Conservation (phyloP, 306 rosid species). For the Vigna radiata region DNA sequence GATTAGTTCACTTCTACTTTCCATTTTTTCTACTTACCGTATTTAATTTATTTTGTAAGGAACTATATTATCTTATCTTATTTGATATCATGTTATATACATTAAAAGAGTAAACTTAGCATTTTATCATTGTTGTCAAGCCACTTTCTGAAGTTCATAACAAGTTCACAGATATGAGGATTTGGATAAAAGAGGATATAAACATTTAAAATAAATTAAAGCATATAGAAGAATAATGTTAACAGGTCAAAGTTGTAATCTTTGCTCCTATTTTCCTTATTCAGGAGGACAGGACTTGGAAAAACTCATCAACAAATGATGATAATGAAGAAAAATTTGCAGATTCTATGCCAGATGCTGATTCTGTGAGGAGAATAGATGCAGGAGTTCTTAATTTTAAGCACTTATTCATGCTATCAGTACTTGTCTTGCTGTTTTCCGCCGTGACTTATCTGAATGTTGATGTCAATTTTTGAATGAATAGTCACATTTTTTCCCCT, state of each 20-base stretch:
- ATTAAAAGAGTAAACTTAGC: not conserved
- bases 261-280: slow-evolving; percentile 32
- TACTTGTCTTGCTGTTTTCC: slow-evolving; percentile 62
- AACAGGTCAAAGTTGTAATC: slow-evolving; percentile 17
- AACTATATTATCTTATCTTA: not conserved
- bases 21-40: not conserved
- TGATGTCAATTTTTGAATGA: slow-evolving; percentile 40
- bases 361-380: slow-evolving; percentile 76
- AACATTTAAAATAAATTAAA: slow-evolving; percentile 14
- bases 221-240: slow-evolving; percentile 13
- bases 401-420: slow-evolving; percentile 51
- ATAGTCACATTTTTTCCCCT: not conserved
- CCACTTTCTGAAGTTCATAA: slow-evolving; percentile 9
- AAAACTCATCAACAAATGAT: slow-evolving; percentile 45
- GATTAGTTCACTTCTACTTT: slow-evolving; percentile 4
- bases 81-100: slow-evolving; percentile 3
- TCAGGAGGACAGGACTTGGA: slow-evolving; percentile 53
- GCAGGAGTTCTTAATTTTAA: slow-evolving; percentile 67
- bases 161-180: not conserved
- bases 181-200: slow-evolving; percentile 12
- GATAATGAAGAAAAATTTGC: slow-evolving; percentile 40
- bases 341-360: slow-evolving; percentile 53
- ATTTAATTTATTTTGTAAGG: not conserved
- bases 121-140: slow-evolving; percentile 21
- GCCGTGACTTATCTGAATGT: slow-evolving; percentile 47